Conservation (phyloP, 495 filamentous ascomycete species). For the Xylaria nigripes region DNA sequence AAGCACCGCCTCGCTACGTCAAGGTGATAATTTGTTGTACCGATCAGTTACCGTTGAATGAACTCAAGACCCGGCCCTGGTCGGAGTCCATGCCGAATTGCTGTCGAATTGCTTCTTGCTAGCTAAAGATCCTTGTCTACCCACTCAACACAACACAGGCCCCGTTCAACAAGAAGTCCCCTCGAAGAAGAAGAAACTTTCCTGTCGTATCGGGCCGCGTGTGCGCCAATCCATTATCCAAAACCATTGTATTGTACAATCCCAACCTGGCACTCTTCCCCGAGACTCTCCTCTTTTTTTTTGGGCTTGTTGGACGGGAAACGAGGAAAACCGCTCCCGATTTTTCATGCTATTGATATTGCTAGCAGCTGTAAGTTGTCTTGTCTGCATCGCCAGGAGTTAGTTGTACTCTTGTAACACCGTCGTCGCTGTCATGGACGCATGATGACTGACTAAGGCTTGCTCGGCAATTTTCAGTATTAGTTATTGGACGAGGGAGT, state of each 20-base stretch:
- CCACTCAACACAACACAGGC: background rate
- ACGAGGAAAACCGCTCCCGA: background rate
- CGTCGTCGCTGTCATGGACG: background rate
- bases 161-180: background rate
- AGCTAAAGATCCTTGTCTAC: background rate
- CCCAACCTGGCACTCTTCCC: background rate
- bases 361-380: slow-evolving; percentile 2
- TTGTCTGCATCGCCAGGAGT: background rate
- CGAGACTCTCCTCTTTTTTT: background rate
- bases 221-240: background rate
- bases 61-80: background rate
- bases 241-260: background rate
- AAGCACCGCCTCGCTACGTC: too few species aligned
- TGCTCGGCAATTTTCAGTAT: slow-evolving; percentile 3
- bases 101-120: background rate
- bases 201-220: background rate
- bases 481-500: background rate
- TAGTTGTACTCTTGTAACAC: background rate
- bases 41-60: too few species aligned
- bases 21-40: too few species aligned
- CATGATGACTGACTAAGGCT: slow-evolving; percentile 2
- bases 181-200: background rate
- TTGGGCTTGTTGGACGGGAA: background rate
- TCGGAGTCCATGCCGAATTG: too few species aligned
- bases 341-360: background rate